Conservation (phyloP, 345 rosid species). For the Populus pruinosa region DNA sequence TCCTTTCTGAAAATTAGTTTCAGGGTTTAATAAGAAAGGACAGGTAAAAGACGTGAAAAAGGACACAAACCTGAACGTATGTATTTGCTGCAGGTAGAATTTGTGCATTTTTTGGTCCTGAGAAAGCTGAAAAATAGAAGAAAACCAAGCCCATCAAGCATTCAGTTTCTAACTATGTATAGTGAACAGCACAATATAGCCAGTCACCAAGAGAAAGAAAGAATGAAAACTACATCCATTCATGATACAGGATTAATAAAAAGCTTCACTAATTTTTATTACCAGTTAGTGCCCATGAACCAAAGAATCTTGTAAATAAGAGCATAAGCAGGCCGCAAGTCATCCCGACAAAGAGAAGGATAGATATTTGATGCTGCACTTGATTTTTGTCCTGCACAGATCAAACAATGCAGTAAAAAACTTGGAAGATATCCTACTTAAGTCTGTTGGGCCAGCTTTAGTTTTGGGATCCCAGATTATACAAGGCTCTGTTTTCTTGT, state of each 20-base stretch:
- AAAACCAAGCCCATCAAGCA: neutral
- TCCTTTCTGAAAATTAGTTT: neutral
- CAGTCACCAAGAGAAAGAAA: neutral
- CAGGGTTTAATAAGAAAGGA: neutral
- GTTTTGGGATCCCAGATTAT: too few species aligned
- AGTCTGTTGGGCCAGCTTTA: neutral
- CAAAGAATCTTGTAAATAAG: constrained; percentile 60
- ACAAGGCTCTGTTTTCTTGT: too few species aligned
- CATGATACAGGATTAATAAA: neutral
- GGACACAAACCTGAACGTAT: constrained; percentile 69
- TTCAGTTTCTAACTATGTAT: neutral
- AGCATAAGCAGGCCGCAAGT: constrained; percentile 71
- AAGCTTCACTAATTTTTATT: constrained; percentile 19
- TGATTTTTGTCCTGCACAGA: constrained; percentile 64
- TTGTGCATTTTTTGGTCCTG: constrained; percentile 63
- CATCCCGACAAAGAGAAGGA: constrained; percentile 70
- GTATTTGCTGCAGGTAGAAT: constrained; percentile 79
- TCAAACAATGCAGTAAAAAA: neutral
- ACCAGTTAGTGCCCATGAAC: constrained; percentile 79
- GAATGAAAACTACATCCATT: neutral
- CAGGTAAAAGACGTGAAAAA: constrained; percentile 1
- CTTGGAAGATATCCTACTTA: neutral
- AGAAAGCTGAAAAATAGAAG: constrained; percentile 52
- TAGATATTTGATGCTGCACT: constrained; percentile 90
- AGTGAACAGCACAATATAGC: neutral